Base-by-base conservation (phyloP, 2,329 filamentous ascomycete species). In the Fusarium sulawesiense region DNA sequence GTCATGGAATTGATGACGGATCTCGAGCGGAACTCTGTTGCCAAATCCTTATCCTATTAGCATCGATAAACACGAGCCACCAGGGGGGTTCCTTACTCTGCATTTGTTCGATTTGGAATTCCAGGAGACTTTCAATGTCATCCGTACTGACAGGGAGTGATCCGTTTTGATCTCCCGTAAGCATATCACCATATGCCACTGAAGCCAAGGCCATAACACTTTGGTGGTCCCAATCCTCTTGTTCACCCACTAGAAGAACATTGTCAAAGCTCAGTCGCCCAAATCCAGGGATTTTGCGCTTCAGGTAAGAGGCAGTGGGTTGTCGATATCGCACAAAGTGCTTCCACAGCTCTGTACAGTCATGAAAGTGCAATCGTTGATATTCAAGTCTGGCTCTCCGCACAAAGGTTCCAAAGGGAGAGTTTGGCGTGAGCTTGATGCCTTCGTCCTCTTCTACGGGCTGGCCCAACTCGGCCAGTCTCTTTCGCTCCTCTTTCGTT, bases 101-200 rank as follows among this genome's bases (percentile, higher is more conserved):
- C 82, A 98, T 89, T 78, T 93, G 90, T 68, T 93, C 91, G 40
- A 98, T 91, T 76, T 97, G 94, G 73, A 96, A 97, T 71, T 97
- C 93, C 21, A 98, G 82, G 29, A 98, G 82, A 30, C 88, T 88
- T 76, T 97, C 93, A 10, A 96, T 84, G 76, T 97, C 93, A 71
- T 95, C 91, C 1, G 89, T 89, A 78, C 93, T 96, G 57, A 93
- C 85, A 4, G 85, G 79, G 18, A 86, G 68, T 3, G 80, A 80
- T 5, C 79, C 77, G 18, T 73, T 77, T 4, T 77, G 75, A 47
- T 83, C 81, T 8, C 82, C 81, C n/a, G 79, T 80, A 42, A 86
- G 79, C 81, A 87, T 84, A 58, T 85, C 84, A 7, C 85, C 86
- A 60, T 89, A 88, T 0, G 82, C 81, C 4, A 86, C 83, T 4